Percentiles rank a stretch among this genome's conserved stretches.
Conservation (phyloP, 352 stramenopile genomes). For the Phytophthora megakarya region DNA sequence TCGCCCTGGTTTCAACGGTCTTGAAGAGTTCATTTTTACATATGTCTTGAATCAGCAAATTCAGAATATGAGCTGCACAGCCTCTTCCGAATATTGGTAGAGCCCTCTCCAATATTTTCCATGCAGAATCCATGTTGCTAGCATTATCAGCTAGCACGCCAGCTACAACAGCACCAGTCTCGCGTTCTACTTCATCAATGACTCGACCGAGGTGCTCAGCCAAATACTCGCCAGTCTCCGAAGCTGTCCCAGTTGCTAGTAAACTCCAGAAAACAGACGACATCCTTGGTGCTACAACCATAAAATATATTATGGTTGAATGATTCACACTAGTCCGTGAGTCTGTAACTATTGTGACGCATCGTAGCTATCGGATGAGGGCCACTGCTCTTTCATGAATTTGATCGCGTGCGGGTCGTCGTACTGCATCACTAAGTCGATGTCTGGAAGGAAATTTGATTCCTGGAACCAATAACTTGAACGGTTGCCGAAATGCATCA, state of each 20-base stretch:
- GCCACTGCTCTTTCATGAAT: too few species aligned
- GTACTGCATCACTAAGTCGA: too few species aligned
- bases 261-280: slow-evolving; percentile 10
- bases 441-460: too few species aligned
- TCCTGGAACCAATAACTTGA: too few species aligned
- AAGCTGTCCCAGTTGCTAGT: background rate
- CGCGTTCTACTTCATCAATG: slow-evolving; percentile 13
- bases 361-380: too few species aligned
- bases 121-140: slow-evolving; percentile 5
- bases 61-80: slow-evolving; percentile 5
- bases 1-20: background rate
- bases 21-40: slow-evolving; percentile 6
- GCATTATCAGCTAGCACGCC: slow-evolving; percentile 11
- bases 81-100: slow-evolving; percentile 5
- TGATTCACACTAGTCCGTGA: slow-evolving; percentile 12
- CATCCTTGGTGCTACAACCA: slow-evolving; percentile 9
- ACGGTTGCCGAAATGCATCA: too few species aligned
- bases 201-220: slow-evolving; percentile 1
- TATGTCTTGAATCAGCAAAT: slow-evolving; percentile 23
- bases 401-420: too few species aligned
- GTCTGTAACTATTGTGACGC: too few species aligned
- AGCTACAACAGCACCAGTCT: background rate
- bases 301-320: slow-evolving; percentile 9
- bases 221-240: slow-evolving; percentile 10
- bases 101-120: background rate